These are phyloP conservation scores for Raddia guianensis DNA, from an alignment of 176 grass and related monocot genomes.

Conservation along the genomic window DNA sequence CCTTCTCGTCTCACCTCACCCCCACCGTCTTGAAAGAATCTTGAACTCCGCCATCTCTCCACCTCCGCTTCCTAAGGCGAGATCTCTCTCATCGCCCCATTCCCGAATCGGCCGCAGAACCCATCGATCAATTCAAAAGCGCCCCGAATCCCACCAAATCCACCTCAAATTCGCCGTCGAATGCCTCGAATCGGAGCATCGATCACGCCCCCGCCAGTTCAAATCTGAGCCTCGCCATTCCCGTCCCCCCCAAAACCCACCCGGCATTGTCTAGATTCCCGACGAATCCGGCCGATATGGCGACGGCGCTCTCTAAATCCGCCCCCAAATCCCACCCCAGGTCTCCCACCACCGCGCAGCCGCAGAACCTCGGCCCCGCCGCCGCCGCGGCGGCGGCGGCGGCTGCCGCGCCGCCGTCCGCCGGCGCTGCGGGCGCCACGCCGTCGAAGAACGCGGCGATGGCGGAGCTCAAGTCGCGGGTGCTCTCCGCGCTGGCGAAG, in stretches of 20 bases:
- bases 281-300: slow-evolving; percentile 42
- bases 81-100: slow-evolving; percentile 43
- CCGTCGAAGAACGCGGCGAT: slow-evolving; percentile 72
- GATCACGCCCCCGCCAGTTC: slow-evolving; percentile 37
- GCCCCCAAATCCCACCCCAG: slow-evolving; percentile 45
- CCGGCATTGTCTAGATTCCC: slow-evolving; percentile 33
- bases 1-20: slow-evolving; percentile 24
- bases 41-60: slow-evolving; percentile 29
- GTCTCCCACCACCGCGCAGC: slow-evolving; percentile 47
- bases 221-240: slow-evolving; percentile 50
- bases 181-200: slow-evolving; percentile 9
- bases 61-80: slow-evolving; percentile 39
- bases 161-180: slow-evolving; percentile 15
- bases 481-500: slow-evolving; percentile 76
- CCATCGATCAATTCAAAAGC: slow-evolving; percentile 28
- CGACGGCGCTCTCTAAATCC: slow-evolving; percentile 55
- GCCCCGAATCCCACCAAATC: slow-evolving; percentile 39
- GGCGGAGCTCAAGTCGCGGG: slow-evolving; percentile 87
- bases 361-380: slow-evolving; percentile 26
- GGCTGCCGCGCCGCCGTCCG: not conserved
- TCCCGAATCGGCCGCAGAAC: slow-evolving; percentile 38
- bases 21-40: slow-evolving; percentile 40
- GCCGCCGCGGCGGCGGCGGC: not conserved
- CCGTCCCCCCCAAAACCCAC: not conserved
- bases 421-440: not conserved